Conservation (phyloP, 164 flowering plant species). For the Kingdonia uniflora region DNA sequence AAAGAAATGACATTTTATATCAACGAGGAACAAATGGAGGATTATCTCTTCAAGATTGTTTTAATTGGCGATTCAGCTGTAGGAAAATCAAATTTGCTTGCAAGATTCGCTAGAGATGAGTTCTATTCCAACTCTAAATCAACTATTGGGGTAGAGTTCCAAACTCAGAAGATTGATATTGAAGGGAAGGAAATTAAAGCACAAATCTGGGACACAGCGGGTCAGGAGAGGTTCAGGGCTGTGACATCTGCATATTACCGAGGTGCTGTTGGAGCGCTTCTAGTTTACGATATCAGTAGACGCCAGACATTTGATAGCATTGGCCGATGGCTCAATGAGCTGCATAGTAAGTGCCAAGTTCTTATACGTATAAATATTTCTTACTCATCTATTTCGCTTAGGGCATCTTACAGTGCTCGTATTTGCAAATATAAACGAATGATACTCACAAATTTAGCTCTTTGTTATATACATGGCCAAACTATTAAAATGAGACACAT, state of each 20-base stretch:
- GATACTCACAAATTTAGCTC: not conserved
- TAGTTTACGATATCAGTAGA: slow-evolving; percentile 60
- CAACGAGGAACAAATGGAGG: slow-evolving; percentile 44
- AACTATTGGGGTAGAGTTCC: slow-evolving; percentile 68
- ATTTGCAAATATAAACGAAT: too few species aligned
- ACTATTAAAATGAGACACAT: not conserved
- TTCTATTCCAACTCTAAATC: slow-evolving; percentile 63
- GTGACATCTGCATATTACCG: slow-evolving; percentile 67
- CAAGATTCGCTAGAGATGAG: slow-evolving; percentile 62
- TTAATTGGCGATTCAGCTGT: slow-evolving; percentile 68
- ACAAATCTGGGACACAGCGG: slow-evolving; percentile 73
- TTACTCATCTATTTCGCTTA: not conserved
- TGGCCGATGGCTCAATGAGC: slow-evolving; percentile 68
- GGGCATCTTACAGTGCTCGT: not conserved
- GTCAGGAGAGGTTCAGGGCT: slow-evolving; percentile 68
- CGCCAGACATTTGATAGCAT: slow-evolving; percentile 64
- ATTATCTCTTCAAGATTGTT: slow-evolving; percentile 65
- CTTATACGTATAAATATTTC: not conserved
- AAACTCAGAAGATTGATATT: slow-evolving; percentile 58
- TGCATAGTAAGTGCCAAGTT: slow-evolving; percentile 38
- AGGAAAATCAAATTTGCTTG: slow-evolving; percentile 65
- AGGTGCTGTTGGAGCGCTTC: slow-evolving; percentile 65
- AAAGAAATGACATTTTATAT: slow-evolving; percentile 34
- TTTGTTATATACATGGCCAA: not conserved
- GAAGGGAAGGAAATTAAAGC: slow-evolving; percentile 65